A percentile compares a stretch with the other conserved stretches of the same genome.
phyloP scores from a whole-genome alignment of 169 alveolate genomes.

The Cryptosporidium baileyi region DNA sequence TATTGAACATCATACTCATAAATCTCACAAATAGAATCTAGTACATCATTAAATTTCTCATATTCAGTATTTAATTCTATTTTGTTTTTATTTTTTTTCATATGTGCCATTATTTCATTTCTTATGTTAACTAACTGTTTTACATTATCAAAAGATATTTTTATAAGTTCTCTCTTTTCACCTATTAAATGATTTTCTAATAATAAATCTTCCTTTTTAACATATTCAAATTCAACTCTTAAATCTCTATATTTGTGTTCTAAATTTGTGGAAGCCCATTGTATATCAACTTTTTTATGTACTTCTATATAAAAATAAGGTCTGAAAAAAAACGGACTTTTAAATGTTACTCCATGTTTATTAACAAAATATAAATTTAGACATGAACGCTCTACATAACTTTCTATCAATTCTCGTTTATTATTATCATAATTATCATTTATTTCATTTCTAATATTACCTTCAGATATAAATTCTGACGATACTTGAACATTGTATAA shows the following conservation, averaged over 20 bases:
- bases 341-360: conserved; percentile 46
- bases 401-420: neutral
- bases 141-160: conserved; percentile 84
- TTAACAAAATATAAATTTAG: conserved; percentile 38
- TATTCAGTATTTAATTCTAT: conserved; percentile 73
- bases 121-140: conserved; percentile 83
- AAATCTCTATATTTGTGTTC: conserved; percentile 77
- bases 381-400: conserved; percentile 49
- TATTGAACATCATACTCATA: conserved; percentile 96
- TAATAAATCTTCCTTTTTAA: conserved; percentile 86
- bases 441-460: neutral
- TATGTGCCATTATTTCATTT: conserved; percentile 76
- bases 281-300: conserved; percentile 70
- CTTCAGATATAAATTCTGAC: conserved; percentile 35
- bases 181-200: conserved; percentile 88
- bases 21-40: conserved; percentile 86
- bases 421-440: neutral
- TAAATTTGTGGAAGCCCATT: conserved; percentile 72
- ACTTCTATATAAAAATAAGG: conserved; percentile 90
- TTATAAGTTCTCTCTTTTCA: conserved; percentile 82
- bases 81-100: conserved; percentile 73
- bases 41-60: conserved; percentile 76
- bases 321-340: conserved; percentile 79
- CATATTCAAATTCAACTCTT: conserved; percentile 74
- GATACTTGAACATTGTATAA: conserved; percentile 57